Evolutionary conservation across 2,329 filamentous ascomycete species (phyloP), one percentile per base, ranked within the genome.

Genomic region (Proliferodiscus dingleyae): DNA sequence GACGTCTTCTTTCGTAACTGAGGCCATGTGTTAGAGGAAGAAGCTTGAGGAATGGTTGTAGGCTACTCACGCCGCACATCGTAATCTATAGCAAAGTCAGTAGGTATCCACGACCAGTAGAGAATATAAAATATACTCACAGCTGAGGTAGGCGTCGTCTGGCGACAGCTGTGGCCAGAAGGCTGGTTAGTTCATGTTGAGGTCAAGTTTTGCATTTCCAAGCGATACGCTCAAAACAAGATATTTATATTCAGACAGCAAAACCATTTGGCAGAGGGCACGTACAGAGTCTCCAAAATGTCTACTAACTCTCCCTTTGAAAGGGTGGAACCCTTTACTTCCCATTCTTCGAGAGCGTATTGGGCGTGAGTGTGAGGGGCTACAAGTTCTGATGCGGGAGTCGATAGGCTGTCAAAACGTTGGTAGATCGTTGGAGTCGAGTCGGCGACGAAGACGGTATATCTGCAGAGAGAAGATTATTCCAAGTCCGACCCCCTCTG

Each of bases 1-100:
- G 56, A 97, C 80, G 67, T 98, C 93, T 64, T 93, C 88, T 64
- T 83, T 80, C 41, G 87, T 95, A 57, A 97, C 88, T 90, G 52
- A 58, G 47, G 53, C 52, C 44, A 40, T 34, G 52, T 16, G 5
- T 59, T 47, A 63, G 54, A 21, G 24, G 21, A 18, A 19, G 26
- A 8, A 10, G 11, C 19, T 24, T 3, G 15, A 16, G 10, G n/a
- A 2, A 24, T 19, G 21, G 10, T 19, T 15, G 18, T 19, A 15
- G 19, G 15, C 41, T 39, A 65, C 64, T 50, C 72, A 85, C 81
- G 71, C 66, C 79, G 75, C 50, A 83, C 69, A 66, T 85, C 81
- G 58, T 82, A 71, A 64, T 85, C 81, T 84, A 58, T 16, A 22
- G 11, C 9, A 15, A 11, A 19, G n/a, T 57, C 42, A 51, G 33